Evolutionary conservation across 306 rosid genomes (phyloP), one percentile per base, ranked within the genome.

Genomic region (Mucuna pruriens): DNA sequence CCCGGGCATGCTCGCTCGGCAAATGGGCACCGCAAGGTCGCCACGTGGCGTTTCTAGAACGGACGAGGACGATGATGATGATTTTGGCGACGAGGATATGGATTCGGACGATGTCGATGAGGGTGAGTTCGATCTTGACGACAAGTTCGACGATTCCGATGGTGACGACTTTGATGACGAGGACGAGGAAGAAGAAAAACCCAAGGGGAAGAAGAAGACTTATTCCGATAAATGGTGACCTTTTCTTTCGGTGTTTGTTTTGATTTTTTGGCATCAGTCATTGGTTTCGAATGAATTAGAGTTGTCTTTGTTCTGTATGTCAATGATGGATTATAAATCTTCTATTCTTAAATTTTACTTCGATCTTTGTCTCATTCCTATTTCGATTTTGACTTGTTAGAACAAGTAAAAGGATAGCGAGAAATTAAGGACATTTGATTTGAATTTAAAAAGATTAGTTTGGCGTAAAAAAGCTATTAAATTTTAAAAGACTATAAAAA

Each of bases 21-120:
- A 70, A 57, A 58, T 79, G 61, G 62, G 25, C 48, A 79, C 77
- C 26, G 36, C 54, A 6, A 26, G 69, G 51, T 66, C 81, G 48
- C 71, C 46, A 58, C 70, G 44, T 75, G 80, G 58, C 42, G 33
- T 3, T 9, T 33, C 19, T 2, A 16, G 13, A 16, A 45, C 0
- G 23, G 17, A 73, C 9, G 44, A 71, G 0, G 76, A 71, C 1
- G 40, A 44, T 0, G 54, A 44, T 6, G 73, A 20, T 2, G 60
- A 63, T 36, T 36, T 17, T 0, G 25, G 7, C 1, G 42, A 3
- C 1, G 60, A 25, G 0, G 51, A 72, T 33, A 0, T 9, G 3
- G 51, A 72, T 33, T 0, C 5, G 3, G 67, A 29, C 3, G 52
- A 12, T 36, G 69, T 2, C n/a, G 71, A 64, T 3, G 46, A 33